Base-by-base conservation (phyloP, 2,329 filamentous ascomycete species). In the Didymella pomorum region DNA sequence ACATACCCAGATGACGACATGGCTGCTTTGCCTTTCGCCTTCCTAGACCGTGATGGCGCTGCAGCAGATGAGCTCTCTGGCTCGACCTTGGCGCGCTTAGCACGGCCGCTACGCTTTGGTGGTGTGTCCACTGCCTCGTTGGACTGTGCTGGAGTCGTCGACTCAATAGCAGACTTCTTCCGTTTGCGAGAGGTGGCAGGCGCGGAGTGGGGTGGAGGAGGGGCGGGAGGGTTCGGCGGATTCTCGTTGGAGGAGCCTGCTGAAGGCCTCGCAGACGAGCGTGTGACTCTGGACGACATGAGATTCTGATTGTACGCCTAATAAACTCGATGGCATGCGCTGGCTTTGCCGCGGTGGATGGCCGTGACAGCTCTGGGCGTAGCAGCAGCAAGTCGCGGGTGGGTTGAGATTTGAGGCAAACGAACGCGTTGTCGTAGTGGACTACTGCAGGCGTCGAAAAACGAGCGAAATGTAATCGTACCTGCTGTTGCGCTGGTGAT, bases 201-300 rank as follows among this genome's bases (percentile, higher is more conserved):
- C 64, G 80, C 77, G 68, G 71, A 79, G 73, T 76, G 79, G 71
- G 69, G 73, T 44, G 69, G 73, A 44, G 66, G 81, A 76, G 72
- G 81, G 69, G 63, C 53, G 57, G 62, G 49, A 51, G 80, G 81
- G 80, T 81, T 70, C 59, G 70, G 71, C 29, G 68, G 65, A 56
- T 64, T 65, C 52, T 73, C 64, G 71, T 63, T 74, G 63, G 86
- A 76, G 65, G 76, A 75, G 74, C 83, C 84, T 80, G 91, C 90
- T 82, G 91, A 91, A 86, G 92, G 89, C 84, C 93, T 93, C 83
- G 93, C 90, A 79, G 93, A 90, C 74, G 93, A 95, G 84, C 94
- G 92, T 84, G 94, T 97, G 74, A 95, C 89, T 91, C 93, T 97
- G 86, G 88, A 83, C 87, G 91, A 92, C 93, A 97, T 97, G 88